phyloP scores from a whole-genome alignment of 2,329 filamentous ascomycete genomes.

The Neonectria magnoliae region DNA sequence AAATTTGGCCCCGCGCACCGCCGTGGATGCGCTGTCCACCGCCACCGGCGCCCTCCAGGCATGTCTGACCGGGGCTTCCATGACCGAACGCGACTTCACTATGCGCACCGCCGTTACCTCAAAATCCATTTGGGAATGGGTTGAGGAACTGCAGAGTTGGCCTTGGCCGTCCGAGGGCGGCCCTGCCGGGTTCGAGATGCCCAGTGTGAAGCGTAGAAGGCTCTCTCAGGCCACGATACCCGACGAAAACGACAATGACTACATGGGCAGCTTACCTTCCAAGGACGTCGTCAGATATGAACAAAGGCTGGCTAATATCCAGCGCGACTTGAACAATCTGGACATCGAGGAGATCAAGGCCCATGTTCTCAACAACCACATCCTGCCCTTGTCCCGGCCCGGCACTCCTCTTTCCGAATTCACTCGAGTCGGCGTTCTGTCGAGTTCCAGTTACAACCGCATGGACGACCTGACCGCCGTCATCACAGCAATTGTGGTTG shows the following conservation, averaged over 20 bases:
- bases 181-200: slow-evolving; percentile 65
- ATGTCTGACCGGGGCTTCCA: slow-evolving; percentile 71
- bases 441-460: slow-evolving; percentile 67
- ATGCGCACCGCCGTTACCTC: slow-evolving; percentile 76
- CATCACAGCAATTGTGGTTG: slow-evolving; percentile 90
- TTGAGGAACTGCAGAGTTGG: slow-evolving; percentile 74
- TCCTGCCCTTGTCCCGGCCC: slow-evolving; percentile 61
- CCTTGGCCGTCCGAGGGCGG: slow-evolving; percentile 62
- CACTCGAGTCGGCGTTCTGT: slow-evolving; percentile 50
- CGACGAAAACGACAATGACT: slow-evolving; percentile 49
- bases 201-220: slow-evolving; percentile 54
- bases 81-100: slow-evolving; percentile 76
- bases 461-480: slow-evolving; percentile 92
- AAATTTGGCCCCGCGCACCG: slow-evolving; percentile 68
- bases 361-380: slow-evolving; percentile 85
- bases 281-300: slow-evolving; percentile 75
- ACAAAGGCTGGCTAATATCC: slow-evolving; percentile 77
- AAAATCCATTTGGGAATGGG: slow-evolving; percentile 77
- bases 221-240: slow-evolving; percentile 43
- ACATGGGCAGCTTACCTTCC: slow-evolving; percentile 77
- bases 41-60: slow-evolving; percentile 62
- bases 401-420: slow-evolving; percentile 49
- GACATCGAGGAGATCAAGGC: slow-evolving; percentile 89
- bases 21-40: slow-evolving; percentile 67
- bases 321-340: slow-evolving; percentile 72